These are phyloP conservation scores for Oenanthe javanica DNA, from an alignment of 140 eudicot species.

Conservation along the genomic window DNA sequence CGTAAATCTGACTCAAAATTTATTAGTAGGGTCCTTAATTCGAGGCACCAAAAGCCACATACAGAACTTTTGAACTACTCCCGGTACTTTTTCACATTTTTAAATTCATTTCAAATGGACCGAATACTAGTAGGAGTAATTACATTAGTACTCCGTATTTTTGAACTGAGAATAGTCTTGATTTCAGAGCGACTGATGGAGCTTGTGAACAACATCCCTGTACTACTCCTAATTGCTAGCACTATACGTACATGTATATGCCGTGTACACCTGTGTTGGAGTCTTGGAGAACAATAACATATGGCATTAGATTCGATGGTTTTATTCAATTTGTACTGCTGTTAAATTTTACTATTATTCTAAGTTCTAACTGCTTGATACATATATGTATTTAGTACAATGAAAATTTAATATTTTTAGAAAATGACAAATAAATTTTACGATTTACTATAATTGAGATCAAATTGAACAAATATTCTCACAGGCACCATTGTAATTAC, in stretches of 20 bases:
- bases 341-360: too few species aligned
- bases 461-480: too few species aligned
- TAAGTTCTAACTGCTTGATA: too few species aligned
- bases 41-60: neutral
- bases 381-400: too few species aligned
- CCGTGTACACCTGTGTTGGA: neutral
- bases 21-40: neutral
- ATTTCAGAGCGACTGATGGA: conserved; percentile 6
- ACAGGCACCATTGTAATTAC: too few species aligned
- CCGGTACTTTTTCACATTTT: neutral
- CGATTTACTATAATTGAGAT: too few species aligned
- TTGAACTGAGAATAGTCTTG: neutral
- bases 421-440: too few species aligned
- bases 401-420: too few species aligned
- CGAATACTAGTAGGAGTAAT: neutral
- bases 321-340: too few species aligned
- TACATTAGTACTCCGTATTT: neutral
- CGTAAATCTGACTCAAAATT: neutral
- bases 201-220: conserved; percentile 16
- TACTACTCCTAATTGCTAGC: neutral
- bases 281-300: too few species aligned
- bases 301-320: too few species aligned
- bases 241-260: neutral
- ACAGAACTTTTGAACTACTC: neutral
- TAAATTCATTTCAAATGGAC: neutral